Base-by-base conservation (phyloP, 2,329 filamentous ascomycete genomes). In the Stemphylium vesicarium region DNA sequence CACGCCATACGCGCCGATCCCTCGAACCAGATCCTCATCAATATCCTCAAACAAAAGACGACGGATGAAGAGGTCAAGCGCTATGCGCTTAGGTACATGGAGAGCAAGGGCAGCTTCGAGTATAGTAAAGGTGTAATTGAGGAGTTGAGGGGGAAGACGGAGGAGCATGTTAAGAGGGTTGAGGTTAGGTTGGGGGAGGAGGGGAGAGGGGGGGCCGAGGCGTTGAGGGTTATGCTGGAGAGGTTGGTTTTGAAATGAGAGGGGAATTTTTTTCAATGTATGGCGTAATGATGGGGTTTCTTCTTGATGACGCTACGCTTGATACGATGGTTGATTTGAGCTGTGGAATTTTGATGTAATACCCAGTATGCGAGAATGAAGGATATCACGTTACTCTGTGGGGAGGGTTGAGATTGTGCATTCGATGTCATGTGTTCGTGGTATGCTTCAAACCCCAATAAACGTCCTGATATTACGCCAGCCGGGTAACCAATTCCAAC, bases 81-180 rank as follows among this genome's bases (percentile, higher is more conserved):
- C 57, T 98, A 96, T 73, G 95, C 95, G 3, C 88, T 98, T 16
- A 82, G 82, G 40, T 96, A 96, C 74, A 96, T 99, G 92, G 88
- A 96, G 75, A 82, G 84, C 60, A 96, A 90, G 1, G 92, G 92
- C 33, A 96, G 89, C 71, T 97, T 99, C 72, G 87, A 88, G 48
- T 97, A 98, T 73, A 94, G 90, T 13, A 82, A 86, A 55, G 80
- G 84, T 45, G 90, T 81, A 33, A 74, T 82, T 51, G 57, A 71
- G n/a, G 78, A 79, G 37, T 50, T 82, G 62, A 74, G 74, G 40
- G 72, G 67, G 29, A 80, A 79, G 65, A 77, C 77, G 4, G 57
- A 79, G 47, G 72, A 68, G 38, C 69, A 80, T 45, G 75, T 83
- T 3, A 71, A 73, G 8, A 75, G 77, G 42, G 61, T 78, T 36